These are phyloP conservation scores for Blastobotrys attinorum DNA, from an alignment of 805 yeast species.

Conservation along the genomic window DNA sequence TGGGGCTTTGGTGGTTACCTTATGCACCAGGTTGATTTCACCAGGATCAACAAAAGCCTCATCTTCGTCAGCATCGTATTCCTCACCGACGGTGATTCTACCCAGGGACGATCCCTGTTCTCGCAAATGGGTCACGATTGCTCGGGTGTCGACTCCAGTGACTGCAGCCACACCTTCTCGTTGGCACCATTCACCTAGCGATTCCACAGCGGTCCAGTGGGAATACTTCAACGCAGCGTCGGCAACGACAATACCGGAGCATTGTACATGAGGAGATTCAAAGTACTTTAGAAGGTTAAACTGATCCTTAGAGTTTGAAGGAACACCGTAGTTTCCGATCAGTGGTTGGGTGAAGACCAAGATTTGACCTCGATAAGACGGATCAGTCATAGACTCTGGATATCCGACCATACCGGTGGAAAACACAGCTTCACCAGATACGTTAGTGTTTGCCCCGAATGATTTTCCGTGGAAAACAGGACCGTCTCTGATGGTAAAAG, in stretches of 20 bases:
- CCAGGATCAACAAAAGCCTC: constrained; percentile 90
- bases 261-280: constrained; percentile 86
- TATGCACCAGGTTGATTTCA: constrained; percentile 78
- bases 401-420: constrained; percentile 97
- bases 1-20: constrained; percentile 92
- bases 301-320: constrained; percentile 75
- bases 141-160: constrained; percentile 96
- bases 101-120: constrained; percentile 96
- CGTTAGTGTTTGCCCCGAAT: constrained; percentile 88
- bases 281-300: constrained; percentile 80
- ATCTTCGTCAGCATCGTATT: constrained; percentile 85
- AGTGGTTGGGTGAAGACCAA: constrained; percentile 94
- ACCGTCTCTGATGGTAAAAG: constrained; percentile 84
- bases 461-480: constrained; percentile 90
- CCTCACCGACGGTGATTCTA: constrained; percentile 81
- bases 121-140: constrained; percentile 83
- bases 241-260: constrained; percentile 93
- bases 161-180: constrained; percentile 95
- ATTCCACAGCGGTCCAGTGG: constrained; percentile 99
- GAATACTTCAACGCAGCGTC: constrained; percentile 93
- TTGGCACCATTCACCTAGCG: constrained; percentile 91
- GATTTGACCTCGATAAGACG: constrained; percentile 95
- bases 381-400: constrained; percentile 98
- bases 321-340: constrained; percentile 98
- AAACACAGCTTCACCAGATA: constrained; percentile 96